Evolutionary conservation across 352 stramenopile genomes (phyloP).

Genomic region (Pythium grandisporangium): DNA sequence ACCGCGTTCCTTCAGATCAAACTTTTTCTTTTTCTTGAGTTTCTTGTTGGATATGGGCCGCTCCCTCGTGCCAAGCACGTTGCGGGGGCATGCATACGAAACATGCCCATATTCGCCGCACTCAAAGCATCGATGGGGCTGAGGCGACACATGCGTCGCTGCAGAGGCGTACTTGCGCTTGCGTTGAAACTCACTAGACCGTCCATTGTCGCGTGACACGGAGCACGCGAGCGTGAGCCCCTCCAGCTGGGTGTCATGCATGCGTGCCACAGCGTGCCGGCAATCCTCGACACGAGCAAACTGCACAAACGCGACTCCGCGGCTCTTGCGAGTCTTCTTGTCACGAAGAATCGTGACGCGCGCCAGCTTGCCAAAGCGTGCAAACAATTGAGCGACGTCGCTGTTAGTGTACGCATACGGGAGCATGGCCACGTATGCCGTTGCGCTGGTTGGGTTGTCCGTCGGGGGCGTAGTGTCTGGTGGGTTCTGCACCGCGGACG

Average conservation of each 20-base stretch:
- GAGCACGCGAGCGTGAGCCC: constrained; percentile 57
- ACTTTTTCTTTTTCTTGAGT: constrained; percentile 51
- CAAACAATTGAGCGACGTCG: constrained; percentile 81
- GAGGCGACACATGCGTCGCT: constrained; percentile 5
- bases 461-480: neutral
- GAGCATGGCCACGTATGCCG: constrained; percentile 84
- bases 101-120: constrained; percentile 68
- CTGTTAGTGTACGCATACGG: constrained; percentile 84
- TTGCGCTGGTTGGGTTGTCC: constrained; percentile 20
- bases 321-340: constrained; percentile 58
- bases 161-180: constrained; percentile 53
- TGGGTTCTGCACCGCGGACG: too few species aligned
- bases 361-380: constrained; percentile 61
- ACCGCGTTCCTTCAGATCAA: constrained; percentile 38
- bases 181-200: constrained; percentile 62
- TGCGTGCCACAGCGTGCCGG: constrained; percentile 27
- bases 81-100: constrained; percentile 79
- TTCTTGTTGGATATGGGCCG: constrained; percentile 41
- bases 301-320: constrained; percentile 80
- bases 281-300: constrained; percentile 68
- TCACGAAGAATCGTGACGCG: constrained; percentile 72
- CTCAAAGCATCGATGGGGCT: constrained; percentile 71
- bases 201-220: constrained; percentile 73
- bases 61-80: constrained; percentile 66
- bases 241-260: constrained; percentile 56